Conservation (phyloP, 768 basidiomycete species). For the Termitomyces sp. region DNA sequence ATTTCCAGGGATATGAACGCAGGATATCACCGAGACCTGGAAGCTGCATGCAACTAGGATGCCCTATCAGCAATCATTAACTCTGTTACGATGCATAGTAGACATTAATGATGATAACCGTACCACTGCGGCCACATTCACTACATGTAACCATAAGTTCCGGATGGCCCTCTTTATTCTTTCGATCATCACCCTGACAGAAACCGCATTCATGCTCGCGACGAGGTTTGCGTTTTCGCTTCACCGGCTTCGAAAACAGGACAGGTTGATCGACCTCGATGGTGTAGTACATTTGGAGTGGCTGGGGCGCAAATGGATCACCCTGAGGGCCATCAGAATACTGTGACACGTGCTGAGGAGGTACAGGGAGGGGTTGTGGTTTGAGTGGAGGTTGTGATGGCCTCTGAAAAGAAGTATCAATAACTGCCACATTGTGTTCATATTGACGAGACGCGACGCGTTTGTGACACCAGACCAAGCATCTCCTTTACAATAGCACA, state of each 20-base stretch:
- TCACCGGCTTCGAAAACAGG: slow-evolving; percentile 36
- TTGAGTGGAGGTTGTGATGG: slow-evolving; percentile 17
- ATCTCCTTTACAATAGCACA: slow-evolving; percentile 13
- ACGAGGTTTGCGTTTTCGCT: slow-evolving; percentile 38
- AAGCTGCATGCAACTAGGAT: slow-evolving; percentile 80
- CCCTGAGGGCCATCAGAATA: slow-evolving; percentile 76
- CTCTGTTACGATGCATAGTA: neutral
- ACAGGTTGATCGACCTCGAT: slow-evolving; percentile 38
- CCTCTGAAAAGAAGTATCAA: slow-evolving; percentile 22
- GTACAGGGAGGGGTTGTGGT: slow-evolving; percentile 18
- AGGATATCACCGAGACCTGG: slow-evolving; percentile 53
- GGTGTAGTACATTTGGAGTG: slow-evolving; percentile 44
- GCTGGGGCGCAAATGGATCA: slow-evolving; percentile 75
- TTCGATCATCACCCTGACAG: slow-evolving; percentile 60
- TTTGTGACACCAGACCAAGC: slow-evolving; percentile 24
- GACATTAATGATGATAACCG: slow-evolving; percentile 17
- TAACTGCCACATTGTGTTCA: slow-evolving; percentile 16
- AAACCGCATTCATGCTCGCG: slow-evolving; percentile 72
- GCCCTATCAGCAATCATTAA: slow-evolving; percentile 41
- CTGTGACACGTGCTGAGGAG: slow-evolving; percentile 35
- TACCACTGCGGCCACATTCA: slow-evolving; percentile 82
- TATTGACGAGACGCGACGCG: slow-evolving; percentile 69
- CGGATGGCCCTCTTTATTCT: slow-evolving; percentile 48
- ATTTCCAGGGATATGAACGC: slow-evolving; percentile 76
- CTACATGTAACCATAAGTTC: slow-evolving; percentile 77